Evolutionary conservation across 306 rosid species (phyloP).

Genomic region (Lablab purpureus): DNA sequence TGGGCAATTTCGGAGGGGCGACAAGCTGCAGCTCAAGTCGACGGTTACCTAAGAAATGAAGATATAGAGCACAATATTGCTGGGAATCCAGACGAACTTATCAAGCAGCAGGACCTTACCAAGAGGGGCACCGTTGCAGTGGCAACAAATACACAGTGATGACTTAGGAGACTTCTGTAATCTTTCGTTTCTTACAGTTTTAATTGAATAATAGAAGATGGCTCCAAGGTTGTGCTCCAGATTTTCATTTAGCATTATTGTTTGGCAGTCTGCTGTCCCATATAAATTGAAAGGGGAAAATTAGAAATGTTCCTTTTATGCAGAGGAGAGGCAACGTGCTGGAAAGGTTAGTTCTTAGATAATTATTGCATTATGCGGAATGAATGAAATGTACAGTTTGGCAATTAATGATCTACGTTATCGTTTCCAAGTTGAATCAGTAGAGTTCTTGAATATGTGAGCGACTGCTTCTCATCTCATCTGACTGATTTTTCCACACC

Average conservation of each 20-base stretch:
- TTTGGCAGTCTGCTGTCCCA: constrained; percentile 13
- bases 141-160: constrained; percentile 9
- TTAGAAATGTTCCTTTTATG: neutral
- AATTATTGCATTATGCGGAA: neutral
- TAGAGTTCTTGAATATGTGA: neutral
- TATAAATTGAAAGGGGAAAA: constrained; percentile 3
- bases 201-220: neutral
- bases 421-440: neutral
- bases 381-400: constrained; percentile 8
- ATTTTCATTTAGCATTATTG: constrained; percentile 6
- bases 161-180: neutral
- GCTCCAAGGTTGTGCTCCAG: neutral
- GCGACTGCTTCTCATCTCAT: neutral
- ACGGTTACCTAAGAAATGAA: constrained; percentile 63
- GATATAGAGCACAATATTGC: constrained; percentile 26
- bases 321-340: neutral
- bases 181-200: neutral
- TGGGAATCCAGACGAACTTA: constrained; percentile 1
- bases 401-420: neutral
- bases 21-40: constrained; percentile 89
- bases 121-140: neutral
- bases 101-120: neutral
- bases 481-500: neutral
- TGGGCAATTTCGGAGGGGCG: constrained; percentile 98
- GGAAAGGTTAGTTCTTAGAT: neutral